Evolutionary conservation across 2,329 filamentous ascomycete genomes (phyloP).

Genomic region (Sordariomycetes sp.): DNA sequence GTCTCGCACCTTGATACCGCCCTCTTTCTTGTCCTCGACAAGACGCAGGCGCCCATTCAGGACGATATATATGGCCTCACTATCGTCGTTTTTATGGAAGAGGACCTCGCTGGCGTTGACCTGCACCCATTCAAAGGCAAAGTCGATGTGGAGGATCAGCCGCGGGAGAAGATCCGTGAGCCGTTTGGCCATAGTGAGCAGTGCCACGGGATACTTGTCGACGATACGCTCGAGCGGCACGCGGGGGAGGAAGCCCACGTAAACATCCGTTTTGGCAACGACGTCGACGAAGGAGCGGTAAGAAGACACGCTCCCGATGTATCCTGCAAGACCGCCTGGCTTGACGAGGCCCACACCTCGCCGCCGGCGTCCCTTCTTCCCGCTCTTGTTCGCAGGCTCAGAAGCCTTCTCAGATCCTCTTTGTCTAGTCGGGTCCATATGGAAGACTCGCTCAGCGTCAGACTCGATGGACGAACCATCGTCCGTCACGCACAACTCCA

Average conservation of each 20-base stretch:
- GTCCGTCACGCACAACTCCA: conserved; percentile 77
- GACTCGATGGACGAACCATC: conserved; percentile 6
- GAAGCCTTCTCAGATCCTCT: background rate
- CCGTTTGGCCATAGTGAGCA: conserved; percentile 92
- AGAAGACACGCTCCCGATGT: conserved; percentile 87
- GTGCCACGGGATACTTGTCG: conserved; percentile 81
- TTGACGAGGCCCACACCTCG: conserved; percentile 85
- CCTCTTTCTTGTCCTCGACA: conserved; percentile 71
- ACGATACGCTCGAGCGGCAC: conserved; percentile 82
- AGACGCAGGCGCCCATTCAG: conserved; percentile 84
- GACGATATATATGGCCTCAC: conserved; percentile 96
- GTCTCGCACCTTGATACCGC: conserved; percentile 74
- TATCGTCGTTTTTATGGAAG: conserved; percentile 88
- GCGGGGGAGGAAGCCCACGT: conserved; percentile 87
- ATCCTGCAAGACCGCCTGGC: conserved; percentile 86
- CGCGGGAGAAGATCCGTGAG: conserved; percentile 81
- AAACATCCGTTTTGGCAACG: conserved; percentile 94
- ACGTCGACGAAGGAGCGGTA: conserved; percentile 96
- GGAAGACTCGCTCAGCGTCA: background rate
- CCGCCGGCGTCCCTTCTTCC: conserved; percentile 34
- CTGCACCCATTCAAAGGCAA: conserved; percentile 96
- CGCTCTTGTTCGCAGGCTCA: conserved; percentile 12
- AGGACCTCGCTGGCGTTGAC: conserved; percentile 92
- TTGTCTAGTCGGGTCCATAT: background rate
- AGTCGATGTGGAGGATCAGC: conserved; percentile 91